phyloP scores from a whole-genome alignment of 2,329 filamentous ascomycete genomes.

The Aspergillus terreus region DNA sequence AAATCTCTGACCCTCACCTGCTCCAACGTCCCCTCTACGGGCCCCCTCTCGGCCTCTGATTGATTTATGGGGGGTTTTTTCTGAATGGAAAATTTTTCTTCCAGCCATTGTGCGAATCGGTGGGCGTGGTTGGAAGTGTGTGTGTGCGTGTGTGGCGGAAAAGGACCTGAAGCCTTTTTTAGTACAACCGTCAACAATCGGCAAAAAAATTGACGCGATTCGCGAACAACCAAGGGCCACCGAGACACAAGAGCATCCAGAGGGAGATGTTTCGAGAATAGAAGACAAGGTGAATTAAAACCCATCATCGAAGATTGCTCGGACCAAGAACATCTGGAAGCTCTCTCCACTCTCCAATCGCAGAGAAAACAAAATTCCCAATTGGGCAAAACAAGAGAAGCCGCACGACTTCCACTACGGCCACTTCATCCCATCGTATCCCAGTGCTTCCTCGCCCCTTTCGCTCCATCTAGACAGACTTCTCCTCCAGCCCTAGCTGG shows the following conservation, averaged over 20 bases:
- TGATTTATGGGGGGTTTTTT: not conserved
- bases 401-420: not conserved
- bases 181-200: too few relatives aligned
- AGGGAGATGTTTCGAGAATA: not conserved
- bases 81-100: not conserved
- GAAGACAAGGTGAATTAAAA: not conserved
- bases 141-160: not conserved
- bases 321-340: not conserved
- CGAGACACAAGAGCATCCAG: too few relatives aligned
- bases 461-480: too few relatives aligned
- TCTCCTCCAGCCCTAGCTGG: not conserved
- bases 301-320: not conserved
- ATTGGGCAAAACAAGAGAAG: conserved; percentile 15
- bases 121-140: not conserved
- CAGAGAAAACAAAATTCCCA: conserved; percentile 7
- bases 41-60: conserved; percentile 13
- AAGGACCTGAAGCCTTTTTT: too few relatives aligned
- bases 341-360: not conserved
- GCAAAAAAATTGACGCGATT: not conserved
- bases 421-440: not conserved
- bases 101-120: not conserved
- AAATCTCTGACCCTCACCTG: conserved; percentile 16
- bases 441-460: not conserved
- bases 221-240: not conserved
- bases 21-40: conserved; percentile 4